A percentile compares a stretch with the other conserved stretches of the same genome.
phyloP scores from a whole-genome alignment of 1,284 basidiomycete species.

The Pseudozyma sp. region DNA sequence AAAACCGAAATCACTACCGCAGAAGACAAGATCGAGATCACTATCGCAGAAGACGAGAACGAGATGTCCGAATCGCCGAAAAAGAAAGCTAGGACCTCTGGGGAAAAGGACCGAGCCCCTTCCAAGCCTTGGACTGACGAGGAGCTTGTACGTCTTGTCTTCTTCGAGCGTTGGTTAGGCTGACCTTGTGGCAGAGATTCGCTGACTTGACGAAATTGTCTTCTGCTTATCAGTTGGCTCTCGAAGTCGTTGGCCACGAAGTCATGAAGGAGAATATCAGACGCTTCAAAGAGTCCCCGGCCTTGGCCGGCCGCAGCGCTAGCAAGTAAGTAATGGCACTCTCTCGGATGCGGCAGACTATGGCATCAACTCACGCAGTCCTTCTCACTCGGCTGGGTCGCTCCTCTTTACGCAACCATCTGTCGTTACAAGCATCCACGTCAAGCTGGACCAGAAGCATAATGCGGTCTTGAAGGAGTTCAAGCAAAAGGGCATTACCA shows the following conservation, averaged over 20 bases:
- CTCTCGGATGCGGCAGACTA: no score
- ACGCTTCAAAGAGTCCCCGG: neutral
- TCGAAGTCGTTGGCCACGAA: constrained; percentile 9
- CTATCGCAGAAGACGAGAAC: no score
- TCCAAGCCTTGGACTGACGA: neutral
- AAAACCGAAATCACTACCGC: no score
- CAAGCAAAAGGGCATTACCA: neutral
- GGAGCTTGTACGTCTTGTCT: neutral
- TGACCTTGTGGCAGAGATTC: neutral
- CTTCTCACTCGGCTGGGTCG: no score
- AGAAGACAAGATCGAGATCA: no score
- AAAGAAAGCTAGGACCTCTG: no score
- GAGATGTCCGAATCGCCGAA: no score
- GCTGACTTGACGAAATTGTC: no score
- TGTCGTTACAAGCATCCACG: constrained; percentile 13
- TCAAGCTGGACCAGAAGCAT: constrained; percentile 10
- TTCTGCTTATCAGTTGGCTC: neutral
- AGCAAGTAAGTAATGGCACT: constrained; percentile 6
- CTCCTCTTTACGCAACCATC: no score
- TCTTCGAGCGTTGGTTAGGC: neutral
- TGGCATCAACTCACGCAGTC: no score
- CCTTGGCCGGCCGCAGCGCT: constrained; percentile 5
- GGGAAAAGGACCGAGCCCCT: neutral
- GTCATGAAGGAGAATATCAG: constrained; percentile 9
- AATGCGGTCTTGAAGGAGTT: constrained; percentile 9